A percentile compares a stretch with the other conserved stretches of the same genome.
These are phyloP conservation scores for Citrus sp. DNA, from an alignment of 345 rosid species.

Conservation along the genomic window DNA sequence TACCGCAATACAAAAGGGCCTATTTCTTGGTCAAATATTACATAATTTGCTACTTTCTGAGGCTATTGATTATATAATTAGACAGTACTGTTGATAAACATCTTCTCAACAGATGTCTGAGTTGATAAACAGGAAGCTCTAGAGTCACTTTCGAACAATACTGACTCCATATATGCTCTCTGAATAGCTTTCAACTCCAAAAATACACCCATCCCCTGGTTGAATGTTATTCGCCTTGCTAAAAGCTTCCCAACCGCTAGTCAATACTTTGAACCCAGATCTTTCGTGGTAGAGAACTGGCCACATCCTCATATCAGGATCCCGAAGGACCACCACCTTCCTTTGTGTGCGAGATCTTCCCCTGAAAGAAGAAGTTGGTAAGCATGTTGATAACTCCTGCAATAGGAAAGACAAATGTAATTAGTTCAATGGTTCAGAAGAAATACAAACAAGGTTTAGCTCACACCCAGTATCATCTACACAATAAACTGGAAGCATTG, in stretches of 20 bases:
- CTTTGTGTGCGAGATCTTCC: neutral
- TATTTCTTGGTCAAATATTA: neutral
- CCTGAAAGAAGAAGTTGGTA: constrained; percentile 11
- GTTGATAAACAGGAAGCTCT: neutral
- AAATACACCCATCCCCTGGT: constrained; percentile 31
- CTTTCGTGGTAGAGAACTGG: constrained; percentile 32
- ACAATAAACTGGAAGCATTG: neutral
- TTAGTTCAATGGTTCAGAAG: neutral
- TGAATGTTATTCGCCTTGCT: constrained; percentile 25
- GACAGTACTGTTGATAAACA: neutral
- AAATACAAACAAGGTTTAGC: neutral
- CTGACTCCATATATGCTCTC: constrained; percentile 13
- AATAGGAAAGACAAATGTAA: neutral
- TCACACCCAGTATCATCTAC: neutral
- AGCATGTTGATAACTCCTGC: constrained; percentile 30
- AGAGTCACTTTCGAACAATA: constrained; percentile 7
- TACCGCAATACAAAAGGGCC: neutral
- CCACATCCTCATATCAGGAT: constrained; percentile 30
- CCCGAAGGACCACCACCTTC: constrained; percentile 28
- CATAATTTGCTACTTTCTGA: neutral
- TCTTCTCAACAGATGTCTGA: neutral
- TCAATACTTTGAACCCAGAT: constrained; percentile 7
- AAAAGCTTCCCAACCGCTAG: constrained; percentile 35
- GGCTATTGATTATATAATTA: neutral
- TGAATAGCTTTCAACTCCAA: constrained; percentile 4